These are phyloP conservation scores for Aspergillus nanangensis DNA, from an alignment of 495 filamentous ascomycete genomes.

Conservation along the genomic window DNA sequence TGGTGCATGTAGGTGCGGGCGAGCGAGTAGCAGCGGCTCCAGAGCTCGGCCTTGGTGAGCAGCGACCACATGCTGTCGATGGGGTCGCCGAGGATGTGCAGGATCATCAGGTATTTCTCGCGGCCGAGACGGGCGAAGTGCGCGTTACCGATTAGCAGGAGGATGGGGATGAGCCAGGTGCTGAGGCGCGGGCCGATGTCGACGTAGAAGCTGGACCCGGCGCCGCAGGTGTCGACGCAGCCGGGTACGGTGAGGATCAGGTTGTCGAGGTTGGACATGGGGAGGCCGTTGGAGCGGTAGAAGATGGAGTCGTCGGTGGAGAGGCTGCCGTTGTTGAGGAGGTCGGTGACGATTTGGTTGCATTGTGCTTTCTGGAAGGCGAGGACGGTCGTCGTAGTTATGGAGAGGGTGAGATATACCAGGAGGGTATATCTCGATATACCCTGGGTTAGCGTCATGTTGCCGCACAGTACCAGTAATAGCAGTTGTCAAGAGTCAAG, in stretches of 20 bases:
- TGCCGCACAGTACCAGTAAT: no score
- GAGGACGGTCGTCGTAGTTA: neutral
- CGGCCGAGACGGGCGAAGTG: neutral
- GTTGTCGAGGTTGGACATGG: neutral
- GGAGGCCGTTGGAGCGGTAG: neutral
- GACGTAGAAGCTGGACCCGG: neutral
- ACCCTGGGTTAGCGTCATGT: no score
- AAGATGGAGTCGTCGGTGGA: neutral
- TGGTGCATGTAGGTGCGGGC: neutral
- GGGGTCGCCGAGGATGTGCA: neutral
- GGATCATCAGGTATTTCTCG: neutral
- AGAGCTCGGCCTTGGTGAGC: neutral
- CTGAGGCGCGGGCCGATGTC: neutral
- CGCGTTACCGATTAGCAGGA: neutral
- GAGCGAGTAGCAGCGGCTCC: neutral
- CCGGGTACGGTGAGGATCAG: slow-evolving; percentile 2
- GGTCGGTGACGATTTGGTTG: neutral
- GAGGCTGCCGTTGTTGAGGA: neutral
- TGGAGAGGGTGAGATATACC: no score
- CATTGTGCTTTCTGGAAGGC: neutral
- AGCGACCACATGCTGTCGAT: slow-evolving; percentile 1
- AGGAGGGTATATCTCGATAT: no score
- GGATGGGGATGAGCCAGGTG: slow-evolving; percentile 1
- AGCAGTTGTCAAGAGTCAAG: no score
- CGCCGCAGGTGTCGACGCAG: neutral